phyloP scores from a whole-genome alignment of 768 basidiomycete genomes.

The Chlorophyllum brunneum region DNA sequence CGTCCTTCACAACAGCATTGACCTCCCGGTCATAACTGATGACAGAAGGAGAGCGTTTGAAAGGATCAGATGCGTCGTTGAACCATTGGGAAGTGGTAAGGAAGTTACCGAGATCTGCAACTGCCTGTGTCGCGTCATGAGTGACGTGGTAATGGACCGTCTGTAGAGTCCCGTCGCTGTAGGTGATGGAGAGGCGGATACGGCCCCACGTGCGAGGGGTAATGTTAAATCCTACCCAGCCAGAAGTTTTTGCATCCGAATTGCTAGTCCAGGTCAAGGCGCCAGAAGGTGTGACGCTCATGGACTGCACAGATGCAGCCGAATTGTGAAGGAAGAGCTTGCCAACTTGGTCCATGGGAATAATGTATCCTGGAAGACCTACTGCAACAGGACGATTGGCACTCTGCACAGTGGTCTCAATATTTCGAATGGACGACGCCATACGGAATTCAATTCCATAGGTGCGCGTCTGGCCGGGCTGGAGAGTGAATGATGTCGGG shows the following conservation, averaged over 20 bases:
- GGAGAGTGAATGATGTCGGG: constrained; percentile 42
- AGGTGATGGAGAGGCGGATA: constrained; percentile 44
- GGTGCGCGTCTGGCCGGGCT: constrained; percentile 44
- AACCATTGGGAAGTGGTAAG: constrained; percentile 54
- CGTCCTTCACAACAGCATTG: constrained; percentile 45
- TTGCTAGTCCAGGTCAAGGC: constrained; percentile 44
- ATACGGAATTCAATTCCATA: constrained; percentile 51
- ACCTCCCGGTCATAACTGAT: constrained; percentile 52
- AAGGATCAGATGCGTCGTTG: constrained; percentile 43
- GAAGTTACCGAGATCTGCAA: constrained; percentile 51
- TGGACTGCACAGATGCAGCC: constrained; percentile 33
- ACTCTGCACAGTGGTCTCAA: constrained; percentile 40
- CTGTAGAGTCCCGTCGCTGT: constrained; percentile 47
- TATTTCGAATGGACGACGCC: constrained; percentile 45
- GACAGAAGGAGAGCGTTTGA: constrained; percentile 48
- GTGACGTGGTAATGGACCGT: constrained; percentile 52
- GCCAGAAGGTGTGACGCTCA: constrained; percentile 41
- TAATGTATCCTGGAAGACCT: constrained; percentile 50
- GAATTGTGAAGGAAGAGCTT: constrained; percentile 49
- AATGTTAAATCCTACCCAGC: constrained; percentile 46
- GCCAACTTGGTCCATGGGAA: constrained; percentile 43
- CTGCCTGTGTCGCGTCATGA: constrained; percentile 37
- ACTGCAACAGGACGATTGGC: constrained; percentile 45
- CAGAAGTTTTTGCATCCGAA: constrained; percentile 34
- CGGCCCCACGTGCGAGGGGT: constrained; percentile 44